Percentiles rank a stretch among this genome's conserved stretches.
These are phyloP conservation scores for Vitis cinerea DNA, from an alignment of 164 flowering plant species.

Conservation along the genomic window DNA sequence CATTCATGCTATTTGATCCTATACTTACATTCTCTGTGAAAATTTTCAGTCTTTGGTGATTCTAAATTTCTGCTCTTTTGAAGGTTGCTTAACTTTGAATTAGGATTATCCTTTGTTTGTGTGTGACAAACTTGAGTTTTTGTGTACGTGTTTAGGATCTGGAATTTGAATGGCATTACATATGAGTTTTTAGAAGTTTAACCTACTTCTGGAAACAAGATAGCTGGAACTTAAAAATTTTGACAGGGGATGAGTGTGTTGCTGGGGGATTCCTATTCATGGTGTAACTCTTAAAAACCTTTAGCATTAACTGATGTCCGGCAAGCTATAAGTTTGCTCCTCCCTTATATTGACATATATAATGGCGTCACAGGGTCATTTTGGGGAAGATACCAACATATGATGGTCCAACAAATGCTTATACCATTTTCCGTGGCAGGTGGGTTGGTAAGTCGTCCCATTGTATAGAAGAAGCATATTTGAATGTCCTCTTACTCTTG, in stretches of 20 bases:
- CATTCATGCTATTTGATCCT: no score
- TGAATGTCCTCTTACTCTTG: slow-evolving; percentile 10
- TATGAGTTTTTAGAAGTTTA: not conserved
- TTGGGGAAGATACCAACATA: slow-evolving; percentile 92
- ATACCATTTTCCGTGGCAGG: slow-evolving; percentile 82
- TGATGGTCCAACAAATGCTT: slow-evolving; percentile 85
- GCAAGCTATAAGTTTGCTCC: slow-evolving; percentile 17
- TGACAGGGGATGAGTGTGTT: not conserved
- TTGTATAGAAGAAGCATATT: slow-evolving; percentile 20
- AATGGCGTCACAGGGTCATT: slow-evolving; percentile 87
- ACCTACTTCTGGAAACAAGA: no score
- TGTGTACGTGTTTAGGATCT: no score
- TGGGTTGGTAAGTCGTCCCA: slow-evolving; percentile 83
- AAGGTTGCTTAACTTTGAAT: no score
- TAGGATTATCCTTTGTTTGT: no score
- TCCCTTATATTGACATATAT: slow-evolving; percentile 57
- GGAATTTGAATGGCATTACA: no score
- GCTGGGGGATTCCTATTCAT: not conserved
- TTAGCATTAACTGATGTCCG: slow-evolving; percentile 23
- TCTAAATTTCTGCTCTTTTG: no score
- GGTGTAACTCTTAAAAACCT: slow-evolving; percentile 12
- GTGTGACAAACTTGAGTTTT: no score
- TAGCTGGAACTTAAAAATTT: not conserved
- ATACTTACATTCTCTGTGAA: no score
- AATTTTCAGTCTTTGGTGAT: no score